These are phyloP conservation scores for Cutaneotrichosporon sp. DNA, from an alignment of 1,284 basidiomycete genomes.

Conservation along the genomic window DNA sequence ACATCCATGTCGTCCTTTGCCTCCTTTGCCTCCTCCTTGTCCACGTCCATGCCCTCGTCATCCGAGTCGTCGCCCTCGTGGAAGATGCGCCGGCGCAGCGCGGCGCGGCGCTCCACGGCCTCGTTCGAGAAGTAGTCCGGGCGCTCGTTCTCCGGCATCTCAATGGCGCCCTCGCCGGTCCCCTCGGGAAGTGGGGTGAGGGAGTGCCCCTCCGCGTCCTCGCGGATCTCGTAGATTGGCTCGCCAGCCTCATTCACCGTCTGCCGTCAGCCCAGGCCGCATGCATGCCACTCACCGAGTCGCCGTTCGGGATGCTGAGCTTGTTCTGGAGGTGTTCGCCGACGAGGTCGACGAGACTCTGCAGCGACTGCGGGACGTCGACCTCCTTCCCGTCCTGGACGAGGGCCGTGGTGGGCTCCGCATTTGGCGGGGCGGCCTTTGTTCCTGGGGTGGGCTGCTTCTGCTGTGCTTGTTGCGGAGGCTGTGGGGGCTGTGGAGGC, in stretches of 20 bases:
- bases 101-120: constrained; percentile 35
- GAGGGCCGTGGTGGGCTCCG: neutral
- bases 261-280: constrained; percentile 12
- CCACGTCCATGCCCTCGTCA: constrained; percentile 21
- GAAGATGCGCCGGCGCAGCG: constrained; percentile 37
- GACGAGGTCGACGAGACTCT: constrained; percentile 27
- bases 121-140: constrained; percentile 41
- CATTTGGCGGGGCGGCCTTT: neutral
- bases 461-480: neutral
- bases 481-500: neutral
- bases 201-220: constrained; percentile 37
- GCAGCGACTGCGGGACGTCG: constrained; percentile 18
- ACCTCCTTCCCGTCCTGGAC: constrained; percentile 3
- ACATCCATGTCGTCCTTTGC: constrained; percentile 19
- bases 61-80: constrained; percentile 27
- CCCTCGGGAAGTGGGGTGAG: constrained; percentile 31
- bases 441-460: neutral
- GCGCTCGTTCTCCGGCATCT: constrained; percentile 17
- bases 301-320: constrained; percentile 15
- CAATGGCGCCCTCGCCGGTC: constrained; percentile 14
- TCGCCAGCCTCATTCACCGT: constrained; percentile 42
- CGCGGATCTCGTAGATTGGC: constrained; percentile 49
- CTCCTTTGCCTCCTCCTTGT: constrained; percentile 19
- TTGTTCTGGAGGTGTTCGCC: constrained; percentile 21
- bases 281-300: neutral